These are phyloP conservation scores for Blumeria hordei DNA, from an alignment of 2,329 filamentous ascomycete species.

Conservation along the genomic window DNA sequence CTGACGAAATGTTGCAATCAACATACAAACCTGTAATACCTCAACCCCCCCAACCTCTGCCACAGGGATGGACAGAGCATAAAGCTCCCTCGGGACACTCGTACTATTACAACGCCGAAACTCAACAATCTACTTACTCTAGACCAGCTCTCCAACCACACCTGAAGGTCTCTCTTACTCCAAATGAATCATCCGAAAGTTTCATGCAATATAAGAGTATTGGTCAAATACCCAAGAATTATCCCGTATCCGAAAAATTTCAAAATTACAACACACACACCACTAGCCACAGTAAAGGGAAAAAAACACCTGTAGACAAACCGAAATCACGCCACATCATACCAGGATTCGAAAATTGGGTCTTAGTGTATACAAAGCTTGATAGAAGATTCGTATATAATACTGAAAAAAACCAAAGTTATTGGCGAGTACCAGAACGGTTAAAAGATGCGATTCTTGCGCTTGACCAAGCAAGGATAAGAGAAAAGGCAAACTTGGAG, in stretches of 20 bases:
- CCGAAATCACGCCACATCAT: constrained; percentile 61
- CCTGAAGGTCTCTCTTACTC: constrained; percentile 5
- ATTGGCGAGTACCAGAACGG: constrained; percentile 83
- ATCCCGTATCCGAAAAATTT: neutral
- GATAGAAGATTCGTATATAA: constrained; percentile 83
- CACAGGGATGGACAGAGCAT: constrained; percentile 77
- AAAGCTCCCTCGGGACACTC: constrained; percentile 61
- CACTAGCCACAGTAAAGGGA: constrained; percentile 21
- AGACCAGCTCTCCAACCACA: constrained; percentile 26
- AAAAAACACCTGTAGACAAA: constrained; percentile 36
- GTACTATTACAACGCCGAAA: constrained; percentile 69
- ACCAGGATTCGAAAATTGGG: constrained; percentile 64
- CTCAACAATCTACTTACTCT: constrained; percentile 70
- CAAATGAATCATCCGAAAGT: constrained; percentile 16
- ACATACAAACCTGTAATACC: constrained; percentile 37
- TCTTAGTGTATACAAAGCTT: constrained; percentile 79
- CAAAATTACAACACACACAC: neutral
- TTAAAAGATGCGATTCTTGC: constrained; percentile 55
- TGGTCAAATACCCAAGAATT: constrained; percentile 17
- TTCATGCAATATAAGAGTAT: constrained; percentile 19
- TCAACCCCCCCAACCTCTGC: constrained; percentile 28
- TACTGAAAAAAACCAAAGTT: constrained; percentile 60
- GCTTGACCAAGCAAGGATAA: constrained; percentile 47
- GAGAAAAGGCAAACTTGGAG: constrained; percentile 24
- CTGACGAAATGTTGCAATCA: constrained; percentile 40